Evolutionary conservation across 805 yeast genomes (phyloP), one percentile per base, ranked within the genome.

Genomic region (Peterozyma toletana): DNA sequence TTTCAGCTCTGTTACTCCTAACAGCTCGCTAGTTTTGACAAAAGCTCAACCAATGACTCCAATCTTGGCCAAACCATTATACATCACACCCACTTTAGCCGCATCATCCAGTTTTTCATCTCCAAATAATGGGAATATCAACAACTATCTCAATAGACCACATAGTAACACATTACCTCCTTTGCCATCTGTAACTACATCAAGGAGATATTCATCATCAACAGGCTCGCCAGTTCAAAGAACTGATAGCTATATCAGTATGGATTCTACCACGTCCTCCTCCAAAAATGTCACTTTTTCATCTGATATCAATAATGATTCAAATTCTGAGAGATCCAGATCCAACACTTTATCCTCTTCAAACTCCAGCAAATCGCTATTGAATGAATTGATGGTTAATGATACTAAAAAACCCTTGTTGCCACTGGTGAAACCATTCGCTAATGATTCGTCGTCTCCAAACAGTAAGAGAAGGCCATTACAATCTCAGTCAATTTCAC

Each of bases 181-280:
- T n/a, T 48, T 60, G 21, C 65, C 65, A 1, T 51, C 63, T 2
- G 63, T 60, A 10, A 57, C 63, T 9, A 60, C 65, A 2, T 41
- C 56, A 11, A 41, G 61, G 9, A 51, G 62, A 6, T 48, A 41
- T 27, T 48, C 62, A 2, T 53, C 58, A 2, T 44, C 59, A 2
- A 40, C 18, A 21, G 33, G 13, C 34, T 14, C 15, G 10, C 15
- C 34, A 11, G 15, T 13, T 31, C 15, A 13, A 13, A 31, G 15
- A 9, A 31, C 5, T 9, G 34, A 31, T 9, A 31, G 34, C 34
- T 13, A 14, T 9, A 14, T 14, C 15, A 31, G 34, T 31, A 13
- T 31, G 34, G 15, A 31, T 31, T 31, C 33, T 30, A 10, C 33
- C n/a, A n/a, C n/a, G n/a, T n/a, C 27, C 27, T 21, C 27, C 27